Evolutionary conservation across 2,329 filamentous ascomycete species (phyloP), one percentile per base, ranked within the genome.

Genomic region (Sphaceloma murrayae): DNA sequence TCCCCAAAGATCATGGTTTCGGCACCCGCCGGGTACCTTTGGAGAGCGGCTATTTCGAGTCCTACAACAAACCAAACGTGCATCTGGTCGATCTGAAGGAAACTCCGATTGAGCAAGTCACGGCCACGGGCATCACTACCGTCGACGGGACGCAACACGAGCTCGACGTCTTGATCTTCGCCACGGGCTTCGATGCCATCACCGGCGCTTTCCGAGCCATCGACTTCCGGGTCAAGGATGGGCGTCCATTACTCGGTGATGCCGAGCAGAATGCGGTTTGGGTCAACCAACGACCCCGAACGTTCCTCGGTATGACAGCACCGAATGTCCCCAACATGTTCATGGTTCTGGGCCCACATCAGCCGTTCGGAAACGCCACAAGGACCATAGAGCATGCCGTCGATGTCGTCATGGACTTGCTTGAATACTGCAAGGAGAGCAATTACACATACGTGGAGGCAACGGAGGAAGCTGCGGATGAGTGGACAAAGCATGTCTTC

Each of bases 401-500:
- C 17, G 18, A 10, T 21, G 34, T 39, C n/a, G 34, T 27, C 18
- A 16, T 16, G n/a, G 34, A 27, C 9, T 13, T 39, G 17, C 19
- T 39, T 11, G 19, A 45, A 29, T 56, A 58, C 4, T 48, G 61
- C 4, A 52, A 57, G 26, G 53, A 61, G 3, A 55, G 66, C 40
- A 57, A 57, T 1, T 61, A 63, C 38, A 59, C 56, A 33, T 59
- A 58, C 31, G 59, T 67, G 30, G 63, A 67, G 34, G 53, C 64
- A 0, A 64, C 59, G 4, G 54, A 54, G 30, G 61, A 67, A 43
- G 62, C 61, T 3, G 65, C 67, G 48, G 60, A 64, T 44, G 54
- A 61, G 26, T 69, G 66, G 66, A 51, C 50, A 13, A 51, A 59
- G 56, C 70, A 73, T 57, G 71, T 74, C 2, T 55, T 64, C 17